A percentile compares a stretch with the other conserved stretches of the same genome.
These are phyloP conservation scores for Thymus quinquecostatus DNA, from an alignment of 257 asterid species.

Conservation along the genomic window DNA sequence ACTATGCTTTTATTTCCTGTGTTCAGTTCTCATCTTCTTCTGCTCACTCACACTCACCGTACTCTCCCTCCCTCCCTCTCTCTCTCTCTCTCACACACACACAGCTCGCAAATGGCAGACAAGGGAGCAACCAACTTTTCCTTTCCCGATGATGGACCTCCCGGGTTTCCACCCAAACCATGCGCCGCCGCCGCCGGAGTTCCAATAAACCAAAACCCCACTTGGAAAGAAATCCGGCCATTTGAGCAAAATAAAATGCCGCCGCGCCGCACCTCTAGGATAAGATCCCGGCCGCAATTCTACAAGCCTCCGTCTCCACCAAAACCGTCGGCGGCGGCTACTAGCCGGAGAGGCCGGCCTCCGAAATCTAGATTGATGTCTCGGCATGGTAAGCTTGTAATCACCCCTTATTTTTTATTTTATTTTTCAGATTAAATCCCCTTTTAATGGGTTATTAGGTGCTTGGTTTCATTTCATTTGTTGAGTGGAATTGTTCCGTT, in stretches of 20 bases:
- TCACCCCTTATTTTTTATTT: neutral
- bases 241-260: too few relatives aligned
- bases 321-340: too few relatives aligned
- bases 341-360: constrained; percentile 24
- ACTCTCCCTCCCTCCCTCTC: too few relatives aligned
- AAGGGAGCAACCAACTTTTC: neutral
- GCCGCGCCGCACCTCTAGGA: neutral
- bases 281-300: neutral
- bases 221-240: too few relatives aligned
- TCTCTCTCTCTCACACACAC: too few relatives aligned
- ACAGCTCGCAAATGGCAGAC: neutral
- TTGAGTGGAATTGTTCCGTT: too few relatives aligned
- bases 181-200: neutral
- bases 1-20: too few relatives aligned
- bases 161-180: neutral
- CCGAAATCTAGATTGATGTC: constrained; percentile 20
- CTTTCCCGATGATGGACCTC: neutral
- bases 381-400: constrained; percentile 1
- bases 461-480: too few relatives aligned
- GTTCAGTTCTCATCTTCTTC: too few relatives aligned
- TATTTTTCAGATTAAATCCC: too few relatives aligned
- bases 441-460: neutral
- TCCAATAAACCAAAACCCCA: neutral
- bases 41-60: too few relatives aligned
- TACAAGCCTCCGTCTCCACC: too few relatives aligned